A percentile compares a stretch with the other conserved stretches of the same genome.
Conservation (phyloP, 2,329 filamentous ascomycete species). For the Chaetomium olivaceum region DNA sequence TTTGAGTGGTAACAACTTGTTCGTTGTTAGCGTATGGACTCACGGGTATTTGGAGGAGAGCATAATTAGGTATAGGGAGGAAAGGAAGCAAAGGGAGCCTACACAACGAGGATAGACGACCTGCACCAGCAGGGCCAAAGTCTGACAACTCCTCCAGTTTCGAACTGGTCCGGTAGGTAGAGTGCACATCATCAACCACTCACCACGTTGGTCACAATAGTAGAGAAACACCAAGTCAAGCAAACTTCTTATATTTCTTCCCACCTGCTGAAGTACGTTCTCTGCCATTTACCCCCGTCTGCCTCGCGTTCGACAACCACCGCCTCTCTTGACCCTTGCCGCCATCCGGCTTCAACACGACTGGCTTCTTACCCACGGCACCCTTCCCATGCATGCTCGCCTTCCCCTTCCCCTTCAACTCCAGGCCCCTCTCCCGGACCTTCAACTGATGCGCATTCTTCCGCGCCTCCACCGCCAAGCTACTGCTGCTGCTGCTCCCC, state of each 20-base stretch:
- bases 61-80: too few relatives aligned
- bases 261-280: not conserved
- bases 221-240: conserved; percentile 1
- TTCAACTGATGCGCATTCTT: conserved; percentile 22
- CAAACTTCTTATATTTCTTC: conserved; percentile 20
- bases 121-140: too few relatives aligned
- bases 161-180: too few relatives aligned
- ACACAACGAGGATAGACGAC: not conserved
- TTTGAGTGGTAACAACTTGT: too few relatives aligned
- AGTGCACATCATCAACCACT: not conserved
- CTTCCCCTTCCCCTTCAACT: not conserved
- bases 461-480: conserved; percentile 17
- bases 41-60: not conserved
- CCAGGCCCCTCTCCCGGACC: conserved; percentile 6
- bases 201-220: not conserved
- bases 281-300: conserved; percentile 1
- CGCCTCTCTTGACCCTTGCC: conserved; percentile 1
- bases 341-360: not conserved
- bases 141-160: too few relatives aligned
- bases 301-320: conserved; percentile 6
- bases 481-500: too few relatives aligned
- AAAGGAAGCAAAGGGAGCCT: too few relatives aligned
- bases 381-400: not conserved
- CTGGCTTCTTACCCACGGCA: not conserved
- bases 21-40: not conserved